Conservation (phyloP, 345 rosid species). For the sweet orange (Citrus sinensis) region DNA sequence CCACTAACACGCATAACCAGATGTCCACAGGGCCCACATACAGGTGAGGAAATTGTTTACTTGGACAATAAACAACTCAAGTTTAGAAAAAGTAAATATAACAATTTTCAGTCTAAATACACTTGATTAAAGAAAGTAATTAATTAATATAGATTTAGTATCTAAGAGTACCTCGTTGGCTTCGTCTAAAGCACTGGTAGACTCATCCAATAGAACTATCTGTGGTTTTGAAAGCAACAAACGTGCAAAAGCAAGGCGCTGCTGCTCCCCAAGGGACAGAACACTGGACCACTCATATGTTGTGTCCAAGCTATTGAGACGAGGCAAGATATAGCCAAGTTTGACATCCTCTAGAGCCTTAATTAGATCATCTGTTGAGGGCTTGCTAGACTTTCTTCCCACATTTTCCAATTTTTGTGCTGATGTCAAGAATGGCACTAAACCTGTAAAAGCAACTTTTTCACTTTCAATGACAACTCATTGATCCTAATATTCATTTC, state of each 20-base stretch:
- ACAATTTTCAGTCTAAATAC: neutral
- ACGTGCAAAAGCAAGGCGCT: conserved; percentile 90
- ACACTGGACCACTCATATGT: conserved; percentile 88
- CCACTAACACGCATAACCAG: neutral
- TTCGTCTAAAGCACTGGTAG: conserved; percentile 95
- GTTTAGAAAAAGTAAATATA: neutral
- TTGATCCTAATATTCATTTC: neutral
- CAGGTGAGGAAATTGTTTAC: neutral
- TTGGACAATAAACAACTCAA: neutral
- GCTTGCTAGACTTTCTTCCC: conserved; percentile 36
- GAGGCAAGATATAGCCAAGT: conserved; percentile 67
- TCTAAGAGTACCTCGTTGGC: conserved; percentile 66
- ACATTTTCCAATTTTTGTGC: conserved; percentile 20
- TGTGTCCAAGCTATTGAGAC: conserved; percentile 66
- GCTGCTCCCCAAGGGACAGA: conserved; percentile 97
- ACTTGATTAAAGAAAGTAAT: neutral
- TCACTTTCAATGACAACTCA: neutral
- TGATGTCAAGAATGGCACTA: conserved; percentile 42
- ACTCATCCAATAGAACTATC: conserved; percentile 79
- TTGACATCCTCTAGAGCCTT: conserved; percentile 64
- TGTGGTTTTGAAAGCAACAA: conserved; percentile 77
- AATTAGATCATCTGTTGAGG: conserved; percentile 63
- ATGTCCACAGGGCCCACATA: neutral
- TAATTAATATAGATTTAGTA: neutral
- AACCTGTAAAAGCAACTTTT: conserved; percentile 31